Conservation (phyloP, 352 stramenopile genomes). For the Globisporangium megalacanthum region DNA sequence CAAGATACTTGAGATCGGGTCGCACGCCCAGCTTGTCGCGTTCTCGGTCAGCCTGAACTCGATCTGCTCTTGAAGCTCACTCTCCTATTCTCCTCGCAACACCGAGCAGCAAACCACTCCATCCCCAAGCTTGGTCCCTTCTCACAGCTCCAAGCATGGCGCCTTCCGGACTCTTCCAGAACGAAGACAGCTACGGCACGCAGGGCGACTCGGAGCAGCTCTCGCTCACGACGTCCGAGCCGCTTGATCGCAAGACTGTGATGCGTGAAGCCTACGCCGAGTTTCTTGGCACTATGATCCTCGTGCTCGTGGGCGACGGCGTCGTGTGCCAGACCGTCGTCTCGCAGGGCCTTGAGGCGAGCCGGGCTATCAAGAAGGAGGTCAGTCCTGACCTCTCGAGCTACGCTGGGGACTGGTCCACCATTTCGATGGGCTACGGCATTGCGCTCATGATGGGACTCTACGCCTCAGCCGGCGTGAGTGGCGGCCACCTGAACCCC, state of each 20-base stretch:
- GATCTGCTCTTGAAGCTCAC: not conserved
- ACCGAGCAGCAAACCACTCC: not conserved
- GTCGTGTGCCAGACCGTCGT: constrained; percentile 56
- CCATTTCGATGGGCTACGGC: constrained; percentile 63
- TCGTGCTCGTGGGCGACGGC: constrained; percentile 49
- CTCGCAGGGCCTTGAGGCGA: constrained; percentile 53
- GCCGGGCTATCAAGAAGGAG: constrained; percentile 42
- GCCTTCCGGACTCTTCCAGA: constrained; percentile 25
- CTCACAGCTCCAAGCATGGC: constrained; percentile 14
- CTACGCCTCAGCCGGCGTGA: constrained; percentile 60
- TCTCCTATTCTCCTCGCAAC: not conserved
- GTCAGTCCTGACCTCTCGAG: constrained; percentile 36
- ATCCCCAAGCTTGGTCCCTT: not conserved
- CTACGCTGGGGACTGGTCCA: constrained; percentile 64
- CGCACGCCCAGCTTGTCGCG: no score
- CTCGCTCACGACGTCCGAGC: constrained; percentile 40
- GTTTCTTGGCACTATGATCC: constrained; percentile 57
- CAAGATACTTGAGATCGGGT: no score
- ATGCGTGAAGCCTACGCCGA: constrained; percentile 32
- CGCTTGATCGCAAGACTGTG: constrained; percentile 26
- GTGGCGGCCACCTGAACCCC: constrained; percentile 64
- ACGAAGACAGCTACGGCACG: constrained; percentile 17
- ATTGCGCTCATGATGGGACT: constrained; percentile 70
- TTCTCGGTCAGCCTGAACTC: not conserved
- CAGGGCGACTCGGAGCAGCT: constrained; percentile 33